Base-by-base conservation (phyloP, 192 early-diverging fungal species). In the Coemansia sp. region DNA sequence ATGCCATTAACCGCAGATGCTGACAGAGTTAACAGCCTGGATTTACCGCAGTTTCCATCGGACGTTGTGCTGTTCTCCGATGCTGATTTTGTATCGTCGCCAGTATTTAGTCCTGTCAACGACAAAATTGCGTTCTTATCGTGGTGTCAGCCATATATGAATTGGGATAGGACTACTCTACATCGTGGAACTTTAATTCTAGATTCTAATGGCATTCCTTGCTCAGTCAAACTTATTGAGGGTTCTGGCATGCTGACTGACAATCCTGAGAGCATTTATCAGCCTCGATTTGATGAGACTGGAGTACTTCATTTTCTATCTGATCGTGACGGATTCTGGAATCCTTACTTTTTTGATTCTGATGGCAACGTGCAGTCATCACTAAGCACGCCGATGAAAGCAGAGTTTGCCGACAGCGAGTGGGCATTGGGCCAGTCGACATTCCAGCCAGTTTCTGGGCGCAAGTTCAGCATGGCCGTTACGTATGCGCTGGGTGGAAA, bases 61-160 rank as follows among this genome's bases (percentile, higher is more conserved):
- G 66, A 77, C 27, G 23, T 59, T 7, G 74, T 85, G 16, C 71
- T 92, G 22, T 86, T 78, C 21, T 52, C 69, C 9, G 85, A 83
- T 1, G 49, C 74, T 1, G 90, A 91, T 58, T 93, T 93, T 73
- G 90, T 90, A 49, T 72, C 86, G 2, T 65, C 75, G 25, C 88
- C 89, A 22, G 81, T 84, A 5, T 72, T 92, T 64, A 84, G 79
- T 56, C 56, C 72, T 5, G 52, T 28, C n/a, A 71, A 81, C 8
- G 60, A 54, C 23, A 67, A 84, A 49, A 64, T 91, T 57, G 84
- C 84, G 7, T 92, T 86, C 66, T 75, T 85, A 32, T 74, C 86
- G 5, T 92, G 90, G 92, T 72, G 83, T 56, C 87, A 91, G 38
- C 89, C 89, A 0, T 84, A 85, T 65, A 92, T 93, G 92, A 89